Conservation (phyloP, 1,284 basidiomycete genomes). For the Coniferiporia sulphurascens region DNA sequence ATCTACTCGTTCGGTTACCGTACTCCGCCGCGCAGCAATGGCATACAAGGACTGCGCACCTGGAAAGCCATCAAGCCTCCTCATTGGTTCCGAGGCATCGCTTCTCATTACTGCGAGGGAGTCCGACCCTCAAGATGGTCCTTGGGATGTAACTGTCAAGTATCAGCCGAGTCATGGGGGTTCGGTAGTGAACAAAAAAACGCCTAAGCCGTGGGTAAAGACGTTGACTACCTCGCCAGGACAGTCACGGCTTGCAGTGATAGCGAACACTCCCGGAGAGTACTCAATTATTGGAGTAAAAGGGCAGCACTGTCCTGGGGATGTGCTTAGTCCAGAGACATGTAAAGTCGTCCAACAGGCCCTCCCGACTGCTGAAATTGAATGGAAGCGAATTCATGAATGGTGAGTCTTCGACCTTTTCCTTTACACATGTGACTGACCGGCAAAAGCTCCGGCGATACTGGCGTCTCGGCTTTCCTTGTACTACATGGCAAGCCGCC, state of each 20-base stretch:
- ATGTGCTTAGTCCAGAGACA: slow-evolving; percentile 74
- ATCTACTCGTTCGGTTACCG: slow-evolving; percentile 54
- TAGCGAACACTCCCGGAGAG: slow-evolving; percentile 65
- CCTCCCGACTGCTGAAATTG: slow-evolving; percentile 74
- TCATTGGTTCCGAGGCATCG: slow-evolving; percentile 61
- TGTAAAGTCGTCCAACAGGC: slow-evolving; percentile 76
- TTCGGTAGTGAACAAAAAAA: slow-evolving; percentile 33
- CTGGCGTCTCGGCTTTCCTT: slow-evolving; percentile 84
- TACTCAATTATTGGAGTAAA: slow-evolving; percentile 73
- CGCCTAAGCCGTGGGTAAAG: slow-evolving; percentile 56
- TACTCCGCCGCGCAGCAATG: slow-evolving; percentile 72
- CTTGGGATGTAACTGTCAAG: slow-evolving; percentile 59
- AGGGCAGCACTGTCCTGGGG: slow-evolving; percentile 77
- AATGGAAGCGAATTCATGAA: slow-evolving; percentile 89
- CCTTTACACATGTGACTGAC: slow-evolving; percentile 4
- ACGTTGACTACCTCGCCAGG: slow-evolving; percentile 46
- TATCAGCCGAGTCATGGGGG: slow-evolving; percentile 46
- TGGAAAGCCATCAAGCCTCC: slow-evolving; percentile 67
- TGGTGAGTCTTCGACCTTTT: slow-evolving; percentile 52
- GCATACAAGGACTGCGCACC: slow-evolving; percentile 74
- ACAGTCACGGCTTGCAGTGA: slow-evolving; percentile 45
- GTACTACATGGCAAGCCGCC: slow-evolving; percentile 88
- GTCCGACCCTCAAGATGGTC: slow-evolving; percentile 54
- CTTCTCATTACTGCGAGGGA: slow-evolving; percentile 48
- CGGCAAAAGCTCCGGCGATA: slow-evolving; percentile 78